Conservation (phyloP, 1,284 basidiomycete species). For the Spongiforma sp. region DNA sequence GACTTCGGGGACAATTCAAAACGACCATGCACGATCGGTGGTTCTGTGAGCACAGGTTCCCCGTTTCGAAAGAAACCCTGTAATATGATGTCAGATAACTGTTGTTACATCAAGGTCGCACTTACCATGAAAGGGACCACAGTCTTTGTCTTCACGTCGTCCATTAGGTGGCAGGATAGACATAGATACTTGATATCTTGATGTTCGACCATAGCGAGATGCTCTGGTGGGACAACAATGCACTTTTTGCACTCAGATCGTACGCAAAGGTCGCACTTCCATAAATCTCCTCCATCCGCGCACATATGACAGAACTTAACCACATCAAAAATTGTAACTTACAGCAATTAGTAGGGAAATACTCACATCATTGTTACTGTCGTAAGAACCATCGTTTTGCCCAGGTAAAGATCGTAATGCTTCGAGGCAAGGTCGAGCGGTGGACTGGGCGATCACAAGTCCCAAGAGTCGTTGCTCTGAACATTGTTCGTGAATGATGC, state of each 20-base stretch:
- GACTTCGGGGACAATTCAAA: slow-evolving; percentile 2
- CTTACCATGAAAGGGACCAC: not conserved
- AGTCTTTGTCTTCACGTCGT: not conserved
- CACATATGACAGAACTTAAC: not conserved
- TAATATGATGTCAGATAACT: not conserved
- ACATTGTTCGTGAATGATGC: not conserved
- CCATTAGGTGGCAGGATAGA: not conserved
- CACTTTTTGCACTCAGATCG: not conserved
- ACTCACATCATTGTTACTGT: not conserved
- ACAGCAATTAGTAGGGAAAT: not conserved
- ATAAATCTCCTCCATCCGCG: not conserved
- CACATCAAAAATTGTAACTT: not conserved
- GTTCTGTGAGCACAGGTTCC: not conserved
- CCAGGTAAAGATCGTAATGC: not conserved
- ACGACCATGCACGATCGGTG: not conserved
- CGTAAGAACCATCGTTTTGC: not conserved
- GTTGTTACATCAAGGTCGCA: not conserved
- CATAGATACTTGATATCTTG: not conserved
- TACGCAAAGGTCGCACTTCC: not conserved
- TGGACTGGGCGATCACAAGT: not conserved
- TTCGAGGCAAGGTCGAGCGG: not conserved
- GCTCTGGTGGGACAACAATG: not conserved
- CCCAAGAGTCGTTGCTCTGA: not conserved
- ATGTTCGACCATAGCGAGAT: not conserved
- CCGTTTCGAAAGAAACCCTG: slow-evolving; percentile 1